phyloP scores from a whole-genome alignment of 139 green algal genomes.

The Chlamydomonas incerta region DNA sequence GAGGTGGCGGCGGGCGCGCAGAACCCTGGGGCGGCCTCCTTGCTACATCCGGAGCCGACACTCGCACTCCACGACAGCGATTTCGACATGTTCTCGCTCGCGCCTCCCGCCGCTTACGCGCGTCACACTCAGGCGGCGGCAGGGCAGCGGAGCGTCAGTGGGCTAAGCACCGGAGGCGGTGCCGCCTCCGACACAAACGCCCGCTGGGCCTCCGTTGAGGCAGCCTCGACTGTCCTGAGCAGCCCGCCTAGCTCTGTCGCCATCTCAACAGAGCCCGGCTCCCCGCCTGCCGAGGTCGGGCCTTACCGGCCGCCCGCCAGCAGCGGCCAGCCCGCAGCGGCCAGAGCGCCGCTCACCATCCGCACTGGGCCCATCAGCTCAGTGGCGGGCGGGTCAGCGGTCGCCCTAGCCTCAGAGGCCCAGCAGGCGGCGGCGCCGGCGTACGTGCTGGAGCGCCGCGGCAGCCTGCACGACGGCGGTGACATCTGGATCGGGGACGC shows the following conservation, averaged over 20 bases:
- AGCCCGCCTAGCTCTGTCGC: slow-evolving; percentile 33
- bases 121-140: too few species aligned
- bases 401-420: background rate
- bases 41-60: too few species aligned
- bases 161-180: too few species aligned
- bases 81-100: too few species aligned
- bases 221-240: background rate
- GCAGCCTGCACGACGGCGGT: slow-evolving; percentile 21
- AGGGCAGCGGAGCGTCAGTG: background rate
- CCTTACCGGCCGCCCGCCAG: background rate
- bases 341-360: background rate
- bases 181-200: background rate
- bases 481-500: background rate
- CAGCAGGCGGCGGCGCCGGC: background rate
- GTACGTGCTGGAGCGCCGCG: background rate
- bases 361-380: background rate
- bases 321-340: background rate
- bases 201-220: background rate
- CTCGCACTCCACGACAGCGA: too few species aligned
- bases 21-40: too few species aligned
- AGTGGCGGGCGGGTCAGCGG: background rate
- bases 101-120: too few species aligned
- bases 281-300: background rate
- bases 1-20: too few species aligned
- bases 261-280: slow-evolving; percentile 1